These are phyloP conservation scores for Monilinia polystroma DNA, from an alignment of 2,329 filamentous ascomycete genomes.

Conservation along the genomic window DNA sequence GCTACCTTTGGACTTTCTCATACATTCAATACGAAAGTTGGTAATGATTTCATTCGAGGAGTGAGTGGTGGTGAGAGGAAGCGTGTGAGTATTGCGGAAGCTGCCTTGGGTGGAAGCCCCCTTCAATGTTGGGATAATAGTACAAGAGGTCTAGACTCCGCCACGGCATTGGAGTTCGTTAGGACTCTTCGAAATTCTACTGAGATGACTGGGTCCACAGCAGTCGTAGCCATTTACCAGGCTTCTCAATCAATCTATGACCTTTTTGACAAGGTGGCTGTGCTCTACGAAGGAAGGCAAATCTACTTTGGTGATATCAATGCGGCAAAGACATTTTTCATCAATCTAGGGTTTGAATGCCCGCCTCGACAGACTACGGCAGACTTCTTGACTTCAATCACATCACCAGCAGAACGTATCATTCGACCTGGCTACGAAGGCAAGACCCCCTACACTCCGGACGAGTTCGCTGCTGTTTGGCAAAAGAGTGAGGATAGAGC, in stretches of 20 bases:
- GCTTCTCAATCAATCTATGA: conserved; percentile 65
- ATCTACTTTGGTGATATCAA: conserved; percentile 68
- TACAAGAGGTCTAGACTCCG: conserved; percentile 70
- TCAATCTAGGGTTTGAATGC: conserved; percentile 69
- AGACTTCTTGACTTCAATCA: conserved; percentile 78
- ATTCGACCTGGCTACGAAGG: conserved; percentile 57
- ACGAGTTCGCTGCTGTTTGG: conserved; percentile 55
- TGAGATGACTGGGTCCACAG: conserved; percentile 61
- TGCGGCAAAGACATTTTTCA: conserved; percentile 66
- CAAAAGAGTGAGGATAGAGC: conserved; percentile 48
- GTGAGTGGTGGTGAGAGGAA: conserved; percentile 72
- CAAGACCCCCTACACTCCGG: conserved; percentile 53
- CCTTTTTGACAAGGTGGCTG: conserved; percentile 65
- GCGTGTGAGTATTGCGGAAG: conserved; percentile 79
- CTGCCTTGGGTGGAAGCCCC: conserved; percentile 57
- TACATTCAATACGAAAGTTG: conserved; percentile 70
- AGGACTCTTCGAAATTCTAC: conserved; percentile 63
- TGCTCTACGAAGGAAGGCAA: conserved; percentile 67
- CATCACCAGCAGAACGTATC: conserved; percentile 57
- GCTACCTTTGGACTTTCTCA: conserved; percentile 72
- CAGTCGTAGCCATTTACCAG: conserved; percentile 70
- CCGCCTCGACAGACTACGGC: conserved; percentile 55
- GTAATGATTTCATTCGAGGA: conserved; percentile 71
- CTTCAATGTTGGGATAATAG: conserved; percentile 76
- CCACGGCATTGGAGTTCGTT: conserved; percentile 72